Evolutionary conservation across 202 grass and related monocot species (phyloP).

Genomic region (Elaeis oleifera): DNA sequence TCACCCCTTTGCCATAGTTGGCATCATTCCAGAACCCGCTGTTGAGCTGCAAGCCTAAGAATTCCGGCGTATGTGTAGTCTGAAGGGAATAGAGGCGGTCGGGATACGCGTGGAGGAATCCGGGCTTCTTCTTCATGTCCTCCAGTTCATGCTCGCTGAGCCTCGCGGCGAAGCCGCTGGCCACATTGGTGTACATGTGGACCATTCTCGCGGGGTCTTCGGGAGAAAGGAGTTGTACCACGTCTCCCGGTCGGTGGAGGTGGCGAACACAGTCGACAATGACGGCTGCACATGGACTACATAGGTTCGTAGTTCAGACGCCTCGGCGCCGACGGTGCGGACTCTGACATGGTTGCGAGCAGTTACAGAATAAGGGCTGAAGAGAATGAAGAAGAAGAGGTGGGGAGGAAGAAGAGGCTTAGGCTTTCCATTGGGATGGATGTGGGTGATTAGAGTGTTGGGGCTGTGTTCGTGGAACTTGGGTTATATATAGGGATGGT

Average conservation of each 20-base stretch:
- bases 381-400: too few relatives aligned
- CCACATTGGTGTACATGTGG: slow-evolving; percentile 55
- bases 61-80: slow-evolving; percentile 63
- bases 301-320: slow-evolving; percentile 18
- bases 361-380: too few relatives aligned
- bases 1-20: slow-evolving; percentile 28
- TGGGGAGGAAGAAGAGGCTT: too few relatives aligned
- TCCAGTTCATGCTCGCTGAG: slow-evolving; percentile 39
- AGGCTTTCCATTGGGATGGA: too few relatives aligned
- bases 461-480: too few relatives aligned
- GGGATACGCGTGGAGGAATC: slow-evolving; percentile 38
- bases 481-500: too few relatives aligned
- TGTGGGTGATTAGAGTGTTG: too few relatives aligned
- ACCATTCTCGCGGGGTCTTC: slow-evolving; percentile 22
- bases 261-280: slow-evolving; percentile 1
- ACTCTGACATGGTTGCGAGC: too few relatives aligned
- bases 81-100: slow-evolving; percentile 32
- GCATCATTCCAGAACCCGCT: slow-evolving; percentile 15
- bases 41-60: slow-evolving; percentile 33
- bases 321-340: too few relatives aligned
- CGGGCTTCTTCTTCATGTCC: slow-evolving; percentile 31
- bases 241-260: slow-evolving; percentile 18
- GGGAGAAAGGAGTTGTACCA: slow-evolving; percentile 58
- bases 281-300: slow-evolving; percentile 48
- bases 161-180: slow-evolving; percentile 58